A percentile compares a stretch with the other conserved stretches of the same genome.
These are phyloP conservation scores for Penicillium ochrochloron DNA, from an alignment of 495 filamentous ascomycete genomes.

Conservation along the genomic window DNA sequence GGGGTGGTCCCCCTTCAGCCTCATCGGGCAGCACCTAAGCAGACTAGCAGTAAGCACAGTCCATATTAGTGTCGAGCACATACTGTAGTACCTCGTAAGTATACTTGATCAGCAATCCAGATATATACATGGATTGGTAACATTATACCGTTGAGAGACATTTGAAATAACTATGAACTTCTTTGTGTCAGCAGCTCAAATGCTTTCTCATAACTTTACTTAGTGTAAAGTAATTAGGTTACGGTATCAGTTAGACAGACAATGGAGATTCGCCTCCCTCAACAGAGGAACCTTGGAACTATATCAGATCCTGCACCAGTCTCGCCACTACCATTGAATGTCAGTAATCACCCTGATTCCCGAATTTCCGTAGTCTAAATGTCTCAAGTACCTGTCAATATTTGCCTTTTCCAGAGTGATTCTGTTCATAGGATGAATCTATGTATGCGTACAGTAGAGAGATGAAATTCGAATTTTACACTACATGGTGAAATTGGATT, in stretches of 20 bases:
- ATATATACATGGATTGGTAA: too few species aligned
- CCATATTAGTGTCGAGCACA: too few species aligned
- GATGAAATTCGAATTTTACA: background rate
- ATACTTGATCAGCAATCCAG: too few species aligned
- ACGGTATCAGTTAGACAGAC: background rate
- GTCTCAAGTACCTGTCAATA: background rate
- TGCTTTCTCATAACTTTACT: background rate
- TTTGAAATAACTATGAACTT: too few species aligned
- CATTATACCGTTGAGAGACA: too few species aligned
- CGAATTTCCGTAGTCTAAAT: background rate
- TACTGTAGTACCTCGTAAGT: too few species aligned
- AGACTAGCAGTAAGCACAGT: too few species aligned
- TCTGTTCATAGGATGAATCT: background rate
- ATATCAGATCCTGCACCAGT: constrained; percentile 11
- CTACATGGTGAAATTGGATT: background rate
- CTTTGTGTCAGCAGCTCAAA: too few species aligned
- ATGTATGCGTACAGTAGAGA: too few species aligned
- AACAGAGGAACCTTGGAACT: background rate
- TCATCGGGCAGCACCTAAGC: background rate
- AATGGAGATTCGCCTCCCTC: constrained; percentile 5
- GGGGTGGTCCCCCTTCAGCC: background rate
- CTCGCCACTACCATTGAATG: background rate
- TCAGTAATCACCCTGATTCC: background rate
- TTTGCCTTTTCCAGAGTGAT: constrained; percentile 19
- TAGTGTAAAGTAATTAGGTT: background rate